phyloP scores from a whole-genome alignment of 768 basidiomycete genomes.

The Leccinum olivaceopallidum region DNA sequence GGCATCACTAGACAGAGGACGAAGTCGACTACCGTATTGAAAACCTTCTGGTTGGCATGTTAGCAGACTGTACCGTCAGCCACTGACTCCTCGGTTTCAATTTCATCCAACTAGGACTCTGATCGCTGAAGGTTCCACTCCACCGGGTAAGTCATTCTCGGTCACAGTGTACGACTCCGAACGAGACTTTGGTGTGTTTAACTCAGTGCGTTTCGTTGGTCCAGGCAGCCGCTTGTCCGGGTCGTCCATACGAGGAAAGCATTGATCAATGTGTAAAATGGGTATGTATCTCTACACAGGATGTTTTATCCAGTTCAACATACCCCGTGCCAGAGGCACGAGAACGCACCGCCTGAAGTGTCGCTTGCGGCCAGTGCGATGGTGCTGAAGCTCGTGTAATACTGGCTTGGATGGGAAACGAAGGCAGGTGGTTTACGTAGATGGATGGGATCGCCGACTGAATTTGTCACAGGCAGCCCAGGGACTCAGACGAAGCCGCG shows the following conservation, averaged over 20 bases:
- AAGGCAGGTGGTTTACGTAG: slow-evolving; percentile 43
- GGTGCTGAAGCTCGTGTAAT: slow-evolving; percentile 78
- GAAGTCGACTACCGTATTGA: slow-evolving; percentile 28
- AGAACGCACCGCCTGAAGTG: slow-evolving; percentile 70
- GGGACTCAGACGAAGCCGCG: slow-evolving; percentile 53
- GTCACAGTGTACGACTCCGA: too few relatives aligned
- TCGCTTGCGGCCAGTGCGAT: slow-evolving; percentile 59
- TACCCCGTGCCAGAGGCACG: slow-evolving; percentile 44
- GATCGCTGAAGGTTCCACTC: background rate
- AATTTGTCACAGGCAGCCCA: slow-evolving; percentile 42
- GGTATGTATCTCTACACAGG: too few relatives aligned
- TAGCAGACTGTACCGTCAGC: background rate
- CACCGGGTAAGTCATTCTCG: too few relatives aligned
- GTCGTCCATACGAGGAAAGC: too few relatives aligned
- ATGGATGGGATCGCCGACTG: slow-evolving; percentile 10
- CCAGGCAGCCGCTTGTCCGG: too few relatives aligned
- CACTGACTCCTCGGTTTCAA: too few relatives aligned
- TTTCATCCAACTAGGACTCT: too few relatives aligned
- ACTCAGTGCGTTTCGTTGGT: too few relatives aligned
- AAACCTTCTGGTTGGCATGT: slow-evolving; percentile 22
- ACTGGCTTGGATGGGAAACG: slow-evolving; percentile 66
- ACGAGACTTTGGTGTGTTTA: too few relatives aligned
- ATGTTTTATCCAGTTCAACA: too few relatives aligned
- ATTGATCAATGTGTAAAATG: too few relatives aligned
- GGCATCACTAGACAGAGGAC: slow-evolving; percentile 36